Base-by-base conservation (phyloP, 2,329 filamentous ascomycete species). In the Cladorrhinum sp. region DNA sequence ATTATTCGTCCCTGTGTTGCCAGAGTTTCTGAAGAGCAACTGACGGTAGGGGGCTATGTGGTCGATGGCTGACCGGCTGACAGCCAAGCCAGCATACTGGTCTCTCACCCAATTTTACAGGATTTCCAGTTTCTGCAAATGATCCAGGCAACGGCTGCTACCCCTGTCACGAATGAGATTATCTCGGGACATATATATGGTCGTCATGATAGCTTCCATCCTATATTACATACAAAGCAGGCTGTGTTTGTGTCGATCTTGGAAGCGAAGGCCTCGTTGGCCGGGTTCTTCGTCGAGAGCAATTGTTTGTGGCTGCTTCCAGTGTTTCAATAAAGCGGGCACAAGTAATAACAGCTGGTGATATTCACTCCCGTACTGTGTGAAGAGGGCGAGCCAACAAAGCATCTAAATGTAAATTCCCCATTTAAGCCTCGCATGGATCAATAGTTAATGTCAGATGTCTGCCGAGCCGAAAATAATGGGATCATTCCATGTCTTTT, bases 401-500 rank as follows among this genome's bases (percentile, higher is more conserved):
- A 3, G 4, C 36, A 41, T 13, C n/a, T n/a, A n/a, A n/a, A n/a
- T n/a, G n/a, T n/a, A 4, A 13, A 41, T 41, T 41, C 10, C 36
- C 36, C 6, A n/a, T 8, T 13, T 13, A 41, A n/a, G 36, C 16
- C 16, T 41, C 16, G 36, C 36, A 13, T 22, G 41, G 18, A 18
- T 45, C 41, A 22, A 22, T 45, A 10, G 18, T 45, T 20, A 16
- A n/a, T 32, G 32, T 25, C 27, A 38, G 32, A 54, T 41, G 32
- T 41, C 13, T 51, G 55, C 36, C 52, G 18, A 45, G 49, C 22
- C 49, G 20, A 50, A 18, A 22, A 48, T 22, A 27, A 55, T 55
- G 32, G 36, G 22, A 48, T 38, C 32, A 55, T 45, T 48, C 23
- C 53, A 45, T 58, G 48, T n/a, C 22, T 58, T n/a, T 51, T 58